Base-by-base conservation (phyloP, 1,284 basidiomycete species). In the Apiotrichum veenhuisii region DNA sequence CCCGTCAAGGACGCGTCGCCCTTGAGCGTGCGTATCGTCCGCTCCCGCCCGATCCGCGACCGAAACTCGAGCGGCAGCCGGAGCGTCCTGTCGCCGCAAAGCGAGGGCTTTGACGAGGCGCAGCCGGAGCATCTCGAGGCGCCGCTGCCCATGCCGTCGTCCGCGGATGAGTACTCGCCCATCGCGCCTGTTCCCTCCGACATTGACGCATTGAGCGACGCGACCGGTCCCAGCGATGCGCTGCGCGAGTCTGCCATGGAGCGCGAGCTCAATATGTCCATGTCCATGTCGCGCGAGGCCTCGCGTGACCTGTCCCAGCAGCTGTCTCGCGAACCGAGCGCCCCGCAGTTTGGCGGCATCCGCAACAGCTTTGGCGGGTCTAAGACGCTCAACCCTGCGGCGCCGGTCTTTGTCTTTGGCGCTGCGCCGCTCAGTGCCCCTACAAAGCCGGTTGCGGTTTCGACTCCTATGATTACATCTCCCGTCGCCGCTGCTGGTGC, bases 11-110 rank as follows among this genome's bases (percentile, higher is more conserved):
- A 45, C 7, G n/a, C n/a, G n/a, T 36, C 46, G 23, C 42, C 15
- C 27, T 23, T 9, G 38, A 46, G 33, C 8, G 48, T 62, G 15
- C 44, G 43, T 17, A 62, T 62, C 49, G 46, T 59, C 14, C 52
- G 38, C 10, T 62, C 61, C 5, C 45, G 45, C 25, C 61, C 61
- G 3, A 22, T 61, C 5, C 54, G 57, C 26, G 33, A 11, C 26
- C 48, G 42, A 25, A 23, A 20, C 23, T 54, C 30, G 46, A 49
- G 22, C 27, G 38, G 38, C 38, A 45, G 44, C 44, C 9, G 27
- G 18, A 45, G 30, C 37, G 27, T 37, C 23, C 30, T 42, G 18
- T 52, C 50, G 11, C 26, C 50, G 9, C 22, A n/a, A 42, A 42
- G 25, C 49, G 49, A 50, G 25, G 15, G 17, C 14, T 18, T 20